Evolutionary conservation across 106 monocot genomes (phyloP).

Genomic region (Amphibolis antarctica): DNA sequence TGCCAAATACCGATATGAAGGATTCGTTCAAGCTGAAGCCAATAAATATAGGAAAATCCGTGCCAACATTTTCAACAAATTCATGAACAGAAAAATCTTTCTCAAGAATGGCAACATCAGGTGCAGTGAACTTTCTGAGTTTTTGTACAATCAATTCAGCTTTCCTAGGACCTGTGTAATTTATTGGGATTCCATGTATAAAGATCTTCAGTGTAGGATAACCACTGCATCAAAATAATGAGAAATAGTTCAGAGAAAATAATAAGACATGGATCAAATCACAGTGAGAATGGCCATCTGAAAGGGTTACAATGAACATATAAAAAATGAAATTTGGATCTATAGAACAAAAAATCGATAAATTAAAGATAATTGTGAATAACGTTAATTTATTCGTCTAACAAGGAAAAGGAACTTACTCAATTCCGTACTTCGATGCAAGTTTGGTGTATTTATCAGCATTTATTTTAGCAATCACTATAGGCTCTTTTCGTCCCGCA

Average conservation of each 20-base stretch:
- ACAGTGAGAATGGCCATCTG: too few species aligned
- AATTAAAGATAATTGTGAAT: background rate
- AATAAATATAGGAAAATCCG: conserved; percentile 79
- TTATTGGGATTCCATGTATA: conserved; percentile 73
- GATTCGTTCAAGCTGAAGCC: conserved; percentile 87
- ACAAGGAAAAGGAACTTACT: conserved; percentile 36
- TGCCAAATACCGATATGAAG: conserved; percentile 38
- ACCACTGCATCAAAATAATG: conserved; percentile 50
- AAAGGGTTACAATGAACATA: too few species aligned
- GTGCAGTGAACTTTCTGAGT: conserved; percentile 79
- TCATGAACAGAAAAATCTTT: conserved; percentile 50
- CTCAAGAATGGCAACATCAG: conserved; percentile 68
- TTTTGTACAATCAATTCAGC: conserved; percentile 61
- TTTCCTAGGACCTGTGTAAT: conserved; percentile 85
- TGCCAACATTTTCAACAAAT: conserved; percentile 71
- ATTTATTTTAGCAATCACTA: conserved; percentile 77
- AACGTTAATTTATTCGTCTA: background rate
- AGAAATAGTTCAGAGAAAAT: background rate
- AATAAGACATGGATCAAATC: background rate
- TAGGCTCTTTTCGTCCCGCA: conserved; percentile 46
- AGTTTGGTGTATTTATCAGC: conserved; percentile 84
- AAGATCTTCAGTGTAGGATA: conserved; percentile 89
- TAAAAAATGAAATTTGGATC: too few species aligned
- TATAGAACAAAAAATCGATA: background rate
- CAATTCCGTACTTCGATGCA: conserved; percentile 76